Base-by-base conservation (phyloP, 2,329 filamentous ascomycete species). In the Fusarium ambrosium region DNA sequence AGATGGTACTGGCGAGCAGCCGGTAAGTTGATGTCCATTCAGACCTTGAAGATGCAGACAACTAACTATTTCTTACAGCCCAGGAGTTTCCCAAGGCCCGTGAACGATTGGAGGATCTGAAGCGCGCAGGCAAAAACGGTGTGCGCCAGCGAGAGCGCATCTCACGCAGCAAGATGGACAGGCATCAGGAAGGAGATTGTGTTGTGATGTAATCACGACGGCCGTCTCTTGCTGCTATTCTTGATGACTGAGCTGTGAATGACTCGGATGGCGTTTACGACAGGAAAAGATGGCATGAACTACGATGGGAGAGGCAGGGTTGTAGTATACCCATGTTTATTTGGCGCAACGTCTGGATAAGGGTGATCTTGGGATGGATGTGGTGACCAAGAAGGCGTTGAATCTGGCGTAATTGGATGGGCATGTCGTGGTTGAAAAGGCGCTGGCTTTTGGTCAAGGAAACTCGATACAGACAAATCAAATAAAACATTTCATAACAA, bases 1-100 rank as follows among this genome's bases (percentile, higher is more conserved):
- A 91, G 95, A 78, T 99, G 97, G 97, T 99, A 99, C 85, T 98
- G 95, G 90, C 90, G 96, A 82, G 95, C 97, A 84, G 97, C 97
- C 81, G 94, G 96, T 98, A 88, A 91, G 95, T 92, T 32, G 27
- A 53, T 20, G 51, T 7, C 41, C 43, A 24, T 34, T 27, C 22
- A 39, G 37, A 36, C 14, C 51, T 11, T n/a, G 39, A 24, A 6
- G 37, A 41, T 5, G n/a, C 24, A 43, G 22, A 39, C 62, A 45
- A 70, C 82, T 85, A 77, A 85, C 71, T 69, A 36, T 37, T 37
- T 8, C 22, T 32, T 6, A 70, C 76, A 98, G 96, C 95, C 69
- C 96, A 98, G 86, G 95, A 97, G 80, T 98, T 97, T 81, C 93
- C 94, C 53, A 98, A 98, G 83, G 97, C 97, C 16, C 92, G 96